phyloP scores from a whole-genome alignment of 1,284 basidiomycete species.

The Thelephora terrestris region DNA sequence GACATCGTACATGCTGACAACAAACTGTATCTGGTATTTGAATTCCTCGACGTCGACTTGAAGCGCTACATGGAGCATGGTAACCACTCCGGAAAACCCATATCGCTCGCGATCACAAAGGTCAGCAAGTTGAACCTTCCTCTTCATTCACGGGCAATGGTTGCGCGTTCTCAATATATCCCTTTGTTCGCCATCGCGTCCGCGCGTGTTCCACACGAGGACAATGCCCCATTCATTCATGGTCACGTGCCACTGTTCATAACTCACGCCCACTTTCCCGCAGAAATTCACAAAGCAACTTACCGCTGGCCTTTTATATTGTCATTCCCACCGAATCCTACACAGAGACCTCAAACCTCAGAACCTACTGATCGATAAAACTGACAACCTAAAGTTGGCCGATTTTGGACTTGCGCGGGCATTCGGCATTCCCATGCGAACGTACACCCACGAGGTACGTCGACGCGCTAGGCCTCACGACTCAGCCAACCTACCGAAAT shows the following conservation, averaged over 20 bases:
- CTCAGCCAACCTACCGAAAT: background rate
- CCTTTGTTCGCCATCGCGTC: conserved; percentile 19
- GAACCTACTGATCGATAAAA: conserved; percentile 89
- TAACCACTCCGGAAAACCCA: conserved; percentile 61
- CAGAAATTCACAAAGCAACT: conserved; percentile 91
- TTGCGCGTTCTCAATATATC: conserved; percentile 4
- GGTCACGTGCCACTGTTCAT: background rate
- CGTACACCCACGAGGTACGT: conserved; percentile 93
- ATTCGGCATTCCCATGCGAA: conserved; percentile 95
- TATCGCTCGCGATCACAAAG: conserved; percentile 78
- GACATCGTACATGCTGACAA: conserved; percentile 97
- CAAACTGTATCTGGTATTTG: conserved; percentile 95
- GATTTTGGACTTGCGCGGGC: conserved; percentile 96
- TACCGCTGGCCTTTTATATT: conserved; percentile 83
- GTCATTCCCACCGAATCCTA: conserved; percentile 92
- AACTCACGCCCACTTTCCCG: conserved; percentile 3
- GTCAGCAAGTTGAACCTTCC: conserved; percentile 30
- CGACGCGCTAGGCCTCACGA: background rate
- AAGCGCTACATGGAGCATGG: conserved; percentile 94
- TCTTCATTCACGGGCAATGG: background rate
- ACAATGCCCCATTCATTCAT: background rate
- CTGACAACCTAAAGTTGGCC: conserved; percentile 87
- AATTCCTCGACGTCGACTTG: conserved; percentile 90
- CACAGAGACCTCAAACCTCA: conserved; percentile 98
- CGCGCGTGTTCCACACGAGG: background rate